Percentiles rank a stretch among this genome's conserved stretches.
phyloP scores from a whole-genome alignment of 1,284 basidiomycete genomes.

The Spongiforma sp. region DNA sequence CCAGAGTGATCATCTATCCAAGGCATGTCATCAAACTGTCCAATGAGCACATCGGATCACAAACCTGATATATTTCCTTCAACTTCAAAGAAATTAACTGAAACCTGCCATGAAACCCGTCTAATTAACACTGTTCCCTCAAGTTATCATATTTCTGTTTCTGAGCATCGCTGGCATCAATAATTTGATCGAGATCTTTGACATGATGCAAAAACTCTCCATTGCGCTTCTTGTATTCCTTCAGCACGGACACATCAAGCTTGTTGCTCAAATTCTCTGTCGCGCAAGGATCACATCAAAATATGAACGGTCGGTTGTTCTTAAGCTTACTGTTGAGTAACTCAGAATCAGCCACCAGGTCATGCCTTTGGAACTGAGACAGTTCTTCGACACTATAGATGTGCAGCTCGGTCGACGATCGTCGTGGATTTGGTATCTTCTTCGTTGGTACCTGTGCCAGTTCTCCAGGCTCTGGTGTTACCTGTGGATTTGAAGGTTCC shows the following conservation, averaged over 20 bases:
- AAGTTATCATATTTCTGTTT: constrained; percentile 89
- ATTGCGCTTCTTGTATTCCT: constrained; percentile 91
- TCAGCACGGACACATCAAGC: constrained; percentile 88
- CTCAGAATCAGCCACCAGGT: constrained; percentile 79
- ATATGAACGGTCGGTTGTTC: background rate
- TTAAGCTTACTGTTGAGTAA: constrained; percentile 79
- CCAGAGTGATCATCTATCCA: constrained; percentile 99
- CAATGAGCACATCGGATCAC: constrained; percentile 25
- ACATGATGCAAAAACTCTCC: constrained; percentile 90
- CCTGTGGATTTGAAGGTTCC: constrained; percentile 34
- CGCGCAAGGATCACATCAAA: background rate
- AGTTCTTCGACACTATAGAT: constrained; percentile 83
- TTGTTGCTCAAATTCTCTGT: constrained; percentile 83
- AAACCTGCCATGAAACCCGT: constrained; percentile 99
- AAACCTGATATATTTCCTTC: constrained; percentile 99
- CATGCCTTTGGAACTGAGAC: constrained; percentile 71
- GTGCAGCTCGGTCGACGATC: constrained; percentile 63
- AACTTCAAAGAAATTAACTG: constrained; percentile 92
- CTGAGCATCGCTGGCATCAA: constrained; percentile 78
- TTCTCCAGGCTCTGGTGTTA: constrained; percentile 47
- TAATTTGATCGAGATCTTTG: constrained; percentile 86
- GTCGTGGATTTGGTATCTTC: constrained; percentile 29
- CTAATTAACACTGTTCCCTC: constrained; percentile 87
- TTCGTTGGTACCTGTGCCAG: constrained; percentile 21
- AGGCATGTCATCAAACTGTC: too few species aligned